A percentile compares a stretch with the other conserved stretches of the same genome.
phyloP scores from a whole-genome alignment of 768 basidiomycete species.

The Pulveroboletus sp. region DNA sequence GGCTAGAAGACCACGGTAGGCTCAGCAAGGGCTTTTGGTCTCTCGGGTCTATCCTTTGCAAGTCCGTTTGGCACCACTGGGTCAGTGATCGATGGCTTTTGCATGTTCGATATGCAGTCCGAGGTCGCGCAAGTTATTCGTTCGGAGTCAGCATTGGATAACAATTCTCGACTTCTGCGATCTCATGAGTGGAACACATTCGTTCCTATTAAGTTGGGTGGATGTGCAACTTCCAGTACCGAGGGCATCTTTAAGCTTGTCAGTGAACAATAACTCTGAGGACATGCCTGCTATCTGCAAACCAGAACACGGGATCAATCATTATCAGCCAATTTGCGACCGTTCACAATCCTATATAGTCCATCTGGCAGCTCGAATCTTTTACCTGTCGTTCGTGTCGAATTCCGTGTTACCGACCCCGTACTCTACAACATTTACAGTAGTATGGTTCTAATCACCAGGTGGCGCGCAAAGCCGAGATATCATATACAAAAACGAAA shows the following conservation, averaged over 20 bases:
- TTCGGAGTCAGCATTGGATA: background rate
- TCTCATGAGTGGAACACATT: slow-evolving; percentile 4
- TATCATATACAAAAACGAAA: slow-evolving; percentile 3
- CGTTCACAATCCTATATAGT: background rate
- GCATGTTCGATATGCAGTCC: background rate
- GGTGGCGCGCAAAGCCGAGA: background rate
- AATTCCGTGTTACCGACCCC: background rate
- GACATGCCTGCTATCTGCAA: no score
- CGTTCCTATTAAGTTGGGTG: slow-evolving; percentile 1
- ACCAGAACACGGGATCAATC: background rate
- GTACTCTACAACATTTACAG: background rate
- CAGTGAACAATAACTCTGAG: background rate
- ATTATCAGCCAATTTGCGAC: background rate
- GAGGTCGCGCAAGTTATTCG: background rate
- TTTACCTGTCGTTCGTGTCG: background rate
- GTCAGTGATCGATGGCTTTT: background rate
- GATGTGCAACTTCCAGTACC: background rate
- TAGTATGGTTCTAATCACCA: background rate
- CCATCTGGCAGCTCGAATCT: background rate
- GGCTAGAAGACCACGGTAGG: slow-evolving; percentile 9
- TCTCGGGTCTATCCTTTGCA: background rate
- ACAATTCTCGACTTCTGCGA: background rate
- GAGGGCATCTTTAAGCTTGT: background rate
- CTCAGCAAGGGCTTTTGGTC: background rate
- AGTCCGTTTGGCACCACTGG: background rate